Conservation (phyloP, 164 flowering plant genomes). For the Buxus sempervirens region DNA sequence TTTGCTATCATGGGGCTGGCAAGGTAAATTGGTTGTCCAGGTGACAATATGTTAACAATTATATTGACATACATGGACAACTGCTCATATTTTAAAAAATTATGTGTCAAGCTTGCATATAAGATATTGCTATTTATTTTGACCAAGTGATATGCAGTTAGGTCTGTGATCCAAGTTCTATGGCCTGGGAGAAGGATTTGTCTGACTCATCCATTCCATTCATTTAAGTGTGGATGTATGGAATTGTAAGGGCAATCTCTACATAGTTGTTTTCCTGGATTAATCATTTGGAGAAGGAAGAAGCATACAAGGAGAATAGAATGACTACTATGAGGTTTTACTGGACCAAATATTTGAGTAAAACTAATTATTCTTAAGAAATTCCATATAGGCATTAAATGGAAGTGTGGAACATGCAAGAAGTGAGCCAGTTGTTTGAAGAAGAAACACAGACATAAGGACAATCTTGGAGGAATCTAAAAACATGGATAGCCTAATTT, state of each 20-base stretch:
- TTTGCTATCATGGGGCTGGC: too few relatives aligned
- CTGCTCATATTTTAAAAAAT: background rate
- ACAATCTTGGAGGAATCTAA: background rate
- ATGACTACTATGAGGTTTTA: background rate
- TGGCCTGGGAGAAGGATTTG: background rate
- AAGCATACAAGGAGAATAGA: background rate
- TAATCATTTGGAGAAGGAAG: too few relatives aligned
- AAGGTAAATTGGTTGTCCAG: too few relatives aligned
- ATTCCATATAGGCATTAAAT: background rate
- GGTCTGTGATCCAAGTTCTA: background rate
- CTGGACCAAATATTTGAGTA: background rate
- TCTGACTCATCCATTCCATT: background rate
- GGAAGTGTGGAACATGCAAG: background rate
- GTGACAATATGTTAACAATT: background rate
- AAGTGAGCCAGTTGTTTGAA: background rate
- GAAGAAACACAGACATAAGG: background rate
- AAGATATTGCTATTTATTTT: too few relatives aligned
- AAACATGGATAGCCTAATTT: too few relatives aligned
- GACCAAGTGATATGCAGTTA: background rate
- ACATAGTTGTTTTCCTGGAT: background rate
- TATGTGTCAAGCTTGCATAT: background rate
- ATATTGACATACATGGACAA: background rate
- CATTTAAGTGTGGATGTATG: background rate
- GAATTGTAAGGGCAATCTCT: background rate
- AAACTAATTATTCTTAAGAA: too few relatives aligned